Evolutionary conservation across 2,329 filamentous ascomycete genomes (phyloP), one percentile per base, ranked within the genome.

Genomic region (Xylariaceae sp.): DNA sequence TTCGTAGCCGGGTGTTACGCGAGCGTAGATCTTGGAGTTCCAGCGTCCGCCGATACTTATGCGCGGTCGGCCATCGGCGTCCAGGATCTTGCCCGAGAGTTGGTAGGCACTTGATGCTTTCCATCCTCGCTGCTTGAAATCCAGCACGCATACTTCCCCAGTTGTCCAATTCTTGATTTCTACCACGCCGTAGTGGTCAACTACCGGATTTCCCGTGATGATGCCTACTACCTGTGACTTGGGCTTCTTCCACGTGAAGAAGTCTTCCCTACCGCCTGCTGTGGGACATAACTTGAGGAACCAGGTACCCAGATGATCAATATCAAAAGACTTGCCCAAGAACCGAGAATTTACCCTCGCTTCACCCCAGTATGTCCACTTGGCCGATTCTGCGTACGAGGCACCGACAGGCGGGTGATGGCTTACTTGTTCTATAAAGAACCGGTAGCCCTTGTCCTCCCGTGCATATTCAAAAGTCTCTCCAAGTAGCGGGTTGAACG

Each of bases 231-330:
- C 93, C 2, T 91, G 94, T 1, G 90, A 93, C 1, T 91, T 97
- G 16, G 96, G 90, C 71, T 98, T 98, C 70, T 96, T 97, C 93
- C 93, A 98, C 0, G 92, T 96, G 68, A 95, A 98, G 2, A 96
- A 73, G 56, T 98, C 93, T 53, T 87, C 83, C 58, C 86, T 84
- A 8, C 83, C 85, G 3, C 86, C 88, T 3, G 80, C 74, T 1
- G 77, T 79, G 1, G 91, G 89, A 1, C 89, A 84, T 22, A 98
- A 74, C 60, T 79, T 88, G 49, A 97, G 72, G 72, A 97, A 98
- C 93, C 93, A 98, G 6, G 93, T 98, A 25, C 93, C 93, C 8
- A 97, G 79, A 3, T 89, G 91, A 61, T 96, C 94, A 67, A 97
- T 90, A 58, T 98, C 93, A 63, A 98, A 97, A 1, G 91, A 95